Base-by-base conservation (phyloP, 1,284 basidiomycete genomes). In the Ganoderma boninense region DNA sequence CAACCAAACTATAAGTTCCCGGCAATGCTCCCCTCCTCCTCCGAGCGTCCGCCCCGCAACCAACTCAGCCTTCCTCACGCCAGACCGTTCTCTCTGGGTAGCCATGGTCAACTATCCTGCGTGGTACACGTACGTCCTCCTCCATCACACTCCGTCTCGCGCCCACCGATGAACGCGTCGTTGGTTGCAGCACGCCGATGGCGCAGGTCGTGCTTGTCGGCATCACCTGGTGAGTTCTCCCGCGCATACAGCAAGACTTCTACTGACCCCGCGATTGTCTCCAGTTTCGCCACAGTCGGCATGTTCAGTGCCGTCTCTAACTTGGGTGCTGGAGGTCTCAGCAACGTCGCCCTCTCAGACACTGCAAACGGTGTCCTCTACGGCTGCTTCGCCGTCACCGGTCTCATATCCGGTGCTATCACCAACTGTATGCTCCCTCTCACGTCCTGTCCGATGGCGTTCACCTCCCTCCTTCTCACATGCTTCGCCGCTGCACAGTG, bases 271-370 rank as follows among this genome's bases (percentile, higher is more conserved):
- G 38, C 23, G 16, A 23, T 3, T 54, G 20, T 54, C 7, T 64
- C 8, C 68, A 80, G 80, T 65, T 84, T 86, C 74, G 80, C 81
- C 23, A 83, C 84, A 16, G 81, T 84, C 38, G 87, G 87, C 68
- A 84, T 88, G 82, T 88, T 86, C 82, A 85, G 83, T 68, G 87
- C 87, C 23, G 79, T 87, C 56, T 79, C 80, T 64, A 84, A 84
- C 76, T 77, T 87, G 56, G 85, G 85, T 68, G 86, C 85, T 13
- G 85, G 84, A 75, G 86, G 86, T 62, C 80, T 80, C 0, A 80
- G 84, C 72, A 82, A 86, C 70, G 76, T 84, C 64, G 71, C 79
- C 6, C 81, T 85, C 42, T 81, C 81, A 26, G 83, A 85, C 74
- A 85, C 77, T 26, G 78, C 83, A 23, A 84, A 86, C 74, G 80